Evolutionary conservation across 2,329 filamentous ascomycete genomes (phyloP), one percentile per base, ranked within the genome.

Genomic region (Fusarium sp.): DNA sequence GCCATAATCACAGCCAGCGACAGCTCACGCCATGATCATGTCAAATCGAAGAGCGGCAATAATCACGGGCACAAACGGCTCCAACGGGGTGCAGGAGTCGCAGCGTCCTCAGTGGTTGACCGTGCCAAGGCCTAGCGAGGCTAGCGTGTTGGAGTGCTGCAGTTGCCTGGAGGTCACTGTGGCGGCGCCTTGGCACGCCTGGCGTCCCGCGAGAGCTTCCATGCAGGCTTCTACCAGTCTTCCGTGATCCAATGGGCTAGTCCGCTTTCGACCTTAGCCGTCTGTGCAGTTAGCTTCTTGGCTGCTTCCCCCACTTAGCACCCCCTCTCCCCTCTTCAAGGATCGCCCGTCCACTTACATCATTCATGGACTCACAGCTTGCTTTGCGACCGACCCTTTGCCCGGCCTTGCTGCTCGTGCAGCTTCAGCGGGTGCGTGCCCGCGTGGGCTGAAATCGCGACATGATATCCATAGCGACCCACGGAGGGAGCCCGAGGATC

Each of bases 201-300:
- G 68, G 65, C 62, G 60, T 66, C 61, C 45, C 42, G 60, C 38
- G 45, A 66, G 66, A 71, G 67, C 77, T 78, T 78, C 77, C 65
- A 79, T 79, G 72, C 77, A 74, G 78, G 73, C 77, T 78, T 78
- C 77, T 54, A 78, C 64, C 71, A 71, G 70, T 47, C 70, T 78
- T 78, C 77, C 69, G 56, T 62, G 35, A 29, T 57, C 63, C 62
- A 52, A 35, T 42, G 66, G 40, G 61, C 74, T 77, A 74, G 25
- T 33, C 69, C 58, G 9, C 25, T 33, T 73, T 67, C n/a, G 57
- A 40, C 36, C 31, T 62, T 68, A 69, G 64, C 66, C 36, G 47
- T 60, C 58, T 52, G 36, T 40, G 42, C 60, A 73, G 20, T 58
- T 54, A 70, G 57, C 64, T 69, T 68, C 69, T 74, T 67, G 73